Conservation (phyloP, 305 asterid species). For the Ajuga reptans region DNA sequence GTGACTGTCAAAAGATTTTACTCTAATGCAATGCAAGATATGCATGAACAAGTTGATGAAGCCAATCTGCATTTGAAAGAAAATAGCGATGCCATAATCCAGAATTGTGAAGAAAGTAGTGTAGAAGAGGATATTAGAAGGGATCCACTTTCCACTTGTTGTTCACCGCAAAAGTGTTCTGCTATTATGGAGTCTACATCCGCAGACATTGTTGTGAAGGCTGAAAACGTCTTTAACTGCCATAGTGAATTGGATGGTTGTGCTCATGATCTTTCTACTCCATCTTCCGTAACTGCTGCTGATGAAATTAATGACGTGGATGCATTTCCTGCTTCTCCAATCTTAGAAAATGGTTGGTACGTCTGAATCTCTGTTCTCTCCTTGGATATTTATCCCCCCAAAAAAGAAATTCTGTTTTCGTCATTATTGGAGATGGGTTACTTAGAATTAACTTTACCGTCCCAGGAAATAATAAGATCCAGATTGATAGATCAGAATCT, state of each 20-base stretch:
- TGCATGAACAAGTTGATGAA: constrained; percentile 23
- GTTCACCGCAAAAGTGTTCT: constrained; percentile 28
- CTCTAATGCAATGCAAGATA: constrained; percentile 46
- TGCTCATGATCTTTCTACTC: constrained; percentile 20
- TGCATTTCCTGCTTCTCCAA: constrained; percentile 21
- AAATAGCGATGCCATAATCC: constrained; percentile 9
- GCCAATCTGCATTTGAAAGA: constrained; percentile 18
- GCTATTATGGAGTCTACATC: constrained; percentile 16
- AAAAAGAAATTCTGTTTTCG: too few species aligned
- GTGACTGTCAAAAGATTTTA: constrained; percentile 43
- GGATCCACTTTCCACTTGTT: constrained; percentile 23
- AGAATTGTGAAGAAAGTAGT: constrained; percentile 15
- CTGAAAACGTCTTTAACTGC: constrained; percentile 18
- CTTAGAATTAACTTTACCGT: not conserved
- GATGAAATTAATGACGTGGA: constrained; percentile 21
- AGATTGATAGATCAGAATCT: constrained; percentile 16
- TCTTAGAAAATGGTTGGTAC: constrained; percentile 40
- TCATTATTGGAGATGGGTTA: too few species aligned
- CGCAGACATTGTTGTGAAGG: constrained; percentile 15
- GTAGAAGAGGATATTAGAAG: constrained; percentile 17
- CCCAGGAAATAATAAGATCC: constrained; percentile 23
- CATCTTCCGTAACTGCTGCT: constrained; percentile 14
- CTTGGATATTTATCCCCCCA: too few species aligned
- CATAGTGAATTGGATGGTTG: constrained; percentile 5
- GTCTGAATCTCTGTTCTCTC: constrained; percentile 17